These are phyloP conservation scores for Amanita rimosa DNA, from an alignment of 768 basidiomycete genomes.

Conservation along the genomic window DNA sequence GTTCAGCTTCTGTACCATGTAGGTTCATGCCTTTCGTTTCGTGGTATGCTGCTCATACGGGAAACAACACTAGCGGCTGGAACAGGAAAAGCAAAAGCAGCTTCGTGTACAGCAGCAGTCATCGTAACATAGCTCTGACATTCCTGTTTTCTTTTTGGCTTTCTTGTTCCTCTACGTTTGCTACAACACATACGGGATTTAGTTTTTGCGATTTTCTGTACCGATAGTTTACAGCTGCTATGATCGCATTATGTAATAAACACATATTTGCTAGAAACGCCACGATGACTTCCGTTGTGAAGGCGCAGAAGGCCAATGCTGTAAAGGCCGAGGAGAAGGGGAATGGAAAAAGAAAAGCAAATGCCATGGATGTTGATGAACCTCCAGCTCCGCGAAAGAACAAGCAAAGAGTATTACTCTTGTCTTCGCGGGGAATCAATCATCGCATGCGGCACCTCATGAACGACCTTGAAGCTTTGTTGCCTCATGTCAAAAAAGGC, in stretches of 20 bases:
- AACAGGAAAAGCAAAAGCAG: conserved; percentile 87
- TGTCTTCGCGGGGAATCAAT: conserved; percentile 90
- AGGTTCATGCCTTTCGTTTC: conserved; percentile 15
- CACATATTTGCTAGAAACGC: not conserved
- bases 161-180: conserved; percentile 3
- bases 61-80: conserved; percentile 45
- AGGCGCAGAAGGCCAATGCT: conserved; percentile 48
- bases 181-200: conserved; percentile 9
- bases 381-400: conserved; percentile 53
- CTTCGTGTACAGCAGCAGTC: conserved; percentile 25
- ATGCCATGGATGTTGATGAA: conserved; percentile 46
- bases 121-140: not conserved
- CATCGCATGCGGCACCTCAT: conserved; percentile 96
- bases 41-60: not conserved
- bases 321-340: conserved; percentile 38
- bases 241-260: not conserved
- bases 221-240: conserved; percentile 11
- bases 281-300: conserved; percentile 57
- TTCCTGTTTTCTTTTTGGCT: not conserved
- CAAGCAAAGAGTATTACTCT: conserved; percentile 89
- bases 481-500: conserved; percentile 98
- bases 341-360: conserved; percentile 56
- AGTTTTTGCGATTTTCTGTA: conserved; percentile 14
- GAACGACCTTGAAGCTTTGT: conserved; percentile 81
- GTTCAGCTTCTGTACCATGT: conserved; percentile 86